Percentiles rank a stretch among this genome's conserved stretches.
These are phyloP conservation scores for Hyphopichia pseudoburtonii DNA, from an alignment of 1,139 yeast genomes.

Conservation along the genomic window DNA sequence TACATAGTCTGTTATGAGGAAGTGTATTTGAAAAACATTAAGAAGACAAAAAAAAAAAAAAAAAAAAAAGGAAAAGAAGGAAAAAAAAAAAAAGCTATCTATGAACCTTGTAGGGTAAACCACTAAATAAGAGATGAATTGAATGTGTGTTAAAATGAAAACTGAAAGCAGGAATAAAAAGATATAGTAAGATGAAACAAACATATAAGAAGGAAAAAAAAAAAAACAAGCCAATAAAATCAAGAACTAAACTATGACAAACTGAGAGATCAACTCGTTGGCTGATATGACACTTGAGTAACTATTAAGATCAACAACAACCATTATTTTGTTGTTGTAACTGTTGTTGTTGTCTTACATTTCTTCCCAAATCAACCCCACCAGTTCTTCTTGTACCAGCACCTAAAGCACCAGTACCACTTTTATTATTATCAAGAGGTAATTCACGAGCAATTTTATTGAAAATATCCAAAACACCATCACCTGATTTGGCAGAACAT, in stretches of 20 bases:
- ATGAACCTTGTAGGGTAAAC: too few relatives aligned
- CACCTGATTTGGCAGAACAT: conserved; percentile 50
- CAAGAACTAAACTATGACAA: too few relatives aligned
- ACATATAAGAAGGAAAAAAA: background rate
- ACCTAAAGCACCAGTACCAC: conserved; percentile 13
- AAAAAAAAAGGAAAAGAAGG: too few relatives aligned
- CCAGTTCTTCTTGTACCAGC: conserved; percentile 23
- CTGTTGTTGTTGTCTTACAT: conserved; percentile 22
- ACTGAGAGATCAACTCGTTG: too few relatives aligned
- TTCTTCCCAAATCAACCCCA: conserved; percentile 42
- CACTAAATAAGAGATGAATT: too few relatives aligned
- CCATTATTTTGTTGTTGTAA: conserved; percentile 15
- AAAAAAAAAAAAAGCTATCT: too few relatives aligned
- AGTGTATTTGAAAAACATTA: too few relatives aligned
- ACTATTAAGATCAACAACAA: conserved; percentile 20
- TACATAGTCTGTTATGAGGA: too few relatives aligned
- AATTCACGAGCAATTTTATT: conserved; percentile 42
- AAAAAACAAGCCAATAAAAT: background rate
- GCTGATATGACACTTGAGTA: background rate
- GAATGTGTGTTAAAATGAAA: too few relatives aligned
- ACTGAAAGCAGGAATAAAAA: too few relatives aligned
- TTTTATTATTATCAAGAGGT: conserved; percentile 36
- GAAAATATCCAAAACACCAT: conserved; percentile 46
- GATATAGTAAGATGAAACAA: background rate
- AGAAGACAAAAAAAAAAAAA: too few relatives aligned